Evolutionary conservation across 345 rosid genomes (phyloP).

Genomic region (Lepidium aucheri): DNA sequence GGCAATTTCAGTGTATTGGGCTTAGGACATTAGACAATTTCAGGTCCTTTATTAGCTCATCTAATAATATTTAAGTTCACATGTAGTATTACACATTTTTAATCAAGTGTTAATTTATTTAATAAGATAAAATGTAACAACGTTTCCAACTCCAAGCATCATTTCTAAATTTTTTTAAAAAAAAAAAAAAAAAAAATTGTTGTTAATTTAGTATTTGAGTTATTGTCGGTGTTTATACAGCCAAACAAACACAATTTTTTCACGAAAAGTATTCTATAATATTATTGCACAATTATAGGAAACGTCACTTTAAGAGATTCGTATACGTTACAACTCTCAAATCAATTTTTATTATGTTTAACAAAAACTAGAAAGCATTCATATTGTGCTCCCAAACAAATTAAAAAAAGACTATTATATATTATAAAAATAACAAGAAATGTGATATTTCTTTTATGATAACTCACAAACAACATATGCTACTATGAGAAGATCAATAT

Average conservation of each 20-base stretch:
- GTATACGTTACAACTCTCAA: constrained; percentile 4
- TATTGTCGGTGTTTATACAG: not conserved
- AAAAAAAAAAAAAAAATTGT: not conserved
- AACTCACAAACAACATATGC: constrained; percentile 7
- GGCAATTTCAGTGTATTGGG: not conserved
- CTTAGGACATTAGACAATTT: no score
- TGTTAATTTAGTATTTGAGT: not conserved
- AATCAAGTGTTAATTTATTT: no score
- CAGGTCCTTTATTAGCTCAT: no score
- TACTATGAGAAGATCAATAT: constrained; percentile 10
- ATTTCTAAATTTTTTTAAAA: not conserved
- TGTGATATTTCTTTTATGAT: not conserved
- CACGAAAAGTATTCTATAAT: not conserved
- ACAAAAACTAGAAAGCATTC: not conserved
- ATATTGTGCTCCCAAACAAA: not conserved
- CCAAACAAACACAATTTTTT: not conserved
- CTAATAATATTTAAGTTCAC: no score
- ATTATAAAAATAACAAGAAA: not conserved
- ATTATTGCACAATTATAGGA: constrained; percentile 8
- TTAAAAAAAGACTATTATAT: not conserved
- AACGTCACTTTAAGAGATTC: not conserved
- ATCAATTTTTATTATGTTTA: not conserved
- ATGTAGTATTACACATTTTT: no score
- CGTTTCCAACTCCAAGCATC: not conserved
- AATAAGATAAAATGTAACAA: no score